Conservation (phyloP, 495 filamentous ascomycete genomes). For the Trichoderma orchidacearum region DNA sequence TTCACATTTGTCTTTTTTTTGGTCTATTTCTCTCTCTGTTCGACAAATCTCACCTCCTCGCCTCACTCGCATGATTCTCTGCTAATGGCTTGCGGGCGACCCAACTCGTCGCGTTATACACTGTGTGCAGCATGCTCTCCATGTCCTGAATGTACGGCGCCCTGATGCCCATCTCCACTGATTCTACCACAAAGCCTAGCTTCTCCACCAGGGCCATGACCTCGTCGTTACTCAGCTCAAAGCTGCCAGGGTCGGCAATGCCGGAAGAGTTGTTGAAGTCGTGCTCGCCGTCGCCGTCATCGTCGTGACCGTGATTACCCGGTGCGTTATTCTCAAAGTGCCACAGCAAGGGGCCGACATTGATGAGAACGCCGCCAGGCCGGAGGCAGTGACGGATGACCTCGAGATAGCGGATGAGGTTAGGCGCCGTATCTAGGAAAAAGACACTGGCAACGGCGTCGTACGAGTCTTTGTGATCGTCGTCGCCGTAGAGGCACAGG, state of each 20-base stretch:
- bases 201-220: constrained; percentile 60
- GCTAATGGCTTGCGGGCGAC: constrained; percentile 53
- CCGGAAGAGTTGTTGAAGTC: constrained; percentile 30
- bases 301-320: constrained; percentile 23
- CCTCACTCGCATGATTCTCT: background rate
- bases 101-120: constrained; percentile 70
- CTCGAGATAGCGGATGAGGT: constrained; percentile 78
- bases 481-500: constrained; percentile 53
- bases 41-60: background rate
- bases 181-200: constrained; percentile 64
- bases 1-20: background rate
- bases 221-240: constrained; percentile 83
- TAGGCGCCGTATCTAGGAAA: constrained; percentile 93
- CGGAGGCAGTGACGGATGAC: constrained; percentile 66
- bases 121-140: constrained; percentile 71
- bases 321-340: constrained; percentile 56
- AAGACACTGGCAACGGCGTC: constrained; percentile 83
- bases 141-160: constrained; percentile 77
- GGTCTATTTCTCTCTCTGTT: background rate
- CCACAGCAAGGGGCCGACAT: constrained; percentile 84
- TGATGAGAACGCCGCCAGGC: constrained; percentile 70
- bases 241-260: constrained; percentile 68
- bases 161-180: constrained; percentile 34
- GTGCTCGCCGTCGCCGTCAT: constrained; percentile 26
- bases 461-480: constrained; percentile 44